Percentiles rank a stretch among this genome's conserved stretches.
These are phyloP conservation scores for Geosiphon pyriformis DNA, from an alignment of 192 early-diverging fungal genomes.

Conservation along the genomic window DNA sequence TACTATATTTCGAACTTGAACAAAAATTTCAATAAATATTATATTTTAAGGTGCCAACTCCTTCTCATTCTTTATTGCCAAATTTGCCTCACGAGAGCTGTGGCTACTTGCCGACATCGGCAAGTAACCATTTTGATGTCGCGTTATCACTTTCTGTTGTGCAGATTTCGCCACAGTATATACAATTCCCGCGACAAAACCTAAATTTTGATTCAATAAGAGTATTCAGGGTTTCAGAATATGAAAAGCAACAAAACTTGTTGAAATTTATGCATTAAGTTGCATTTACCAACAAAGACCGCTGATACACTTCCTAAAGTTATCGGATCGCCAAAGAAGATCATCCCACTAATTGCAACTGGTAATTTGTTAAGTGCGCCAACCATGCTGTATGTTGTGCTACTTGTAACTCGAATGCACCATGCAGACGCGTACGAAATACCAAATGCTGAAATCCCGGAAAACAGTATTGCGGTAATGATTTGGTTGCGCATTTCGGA, in stretches of 20 bases:
- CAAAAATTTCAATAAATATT: neutral
- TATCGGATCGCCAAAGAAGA: constrained; percentile 88
- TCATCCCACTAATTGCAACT: constrained; percentile 88
- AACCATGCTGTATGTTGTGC: constrained; percentile 93
- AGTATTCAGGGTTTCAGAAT: neutral
- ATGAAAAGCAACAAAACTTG: neutral
- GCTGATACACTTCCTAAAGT: constrained; percentile 77
- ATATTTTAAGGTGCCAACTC: neutral
- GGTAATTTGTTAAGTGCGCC: constrained; percentile 98
- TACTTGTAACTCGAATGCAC: constrained; percentile 72
- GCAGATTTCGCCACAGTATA: constrained; percentile 9
- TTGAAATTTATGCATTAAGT: neutral
- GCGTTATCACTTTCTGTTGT: neutral
- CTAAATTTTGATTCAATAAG: neutral
- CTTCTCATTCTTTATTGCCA: neutral
- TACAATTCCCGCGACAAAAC: constrained; percentile 11
- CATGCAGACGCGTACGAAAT: constrained; percentile 84
- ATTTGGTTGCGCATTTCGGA: constrained; percentile 47
- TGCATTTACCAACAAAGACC: constrained; percentile 70
- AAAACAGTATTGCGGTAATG: constrained; percentile 66
- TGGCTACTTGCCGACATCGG: neutral
- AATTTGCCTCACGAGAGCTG: neutral
- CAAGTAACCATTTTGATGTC: neutral
- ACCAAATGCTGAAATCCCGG: constrained; percentile 79
- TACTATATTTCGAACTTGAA: neutral